Base-by-base conservation (phyloP, 2,329 filamentous ascomycete species). In the Penicillium thymicola region DNA sequence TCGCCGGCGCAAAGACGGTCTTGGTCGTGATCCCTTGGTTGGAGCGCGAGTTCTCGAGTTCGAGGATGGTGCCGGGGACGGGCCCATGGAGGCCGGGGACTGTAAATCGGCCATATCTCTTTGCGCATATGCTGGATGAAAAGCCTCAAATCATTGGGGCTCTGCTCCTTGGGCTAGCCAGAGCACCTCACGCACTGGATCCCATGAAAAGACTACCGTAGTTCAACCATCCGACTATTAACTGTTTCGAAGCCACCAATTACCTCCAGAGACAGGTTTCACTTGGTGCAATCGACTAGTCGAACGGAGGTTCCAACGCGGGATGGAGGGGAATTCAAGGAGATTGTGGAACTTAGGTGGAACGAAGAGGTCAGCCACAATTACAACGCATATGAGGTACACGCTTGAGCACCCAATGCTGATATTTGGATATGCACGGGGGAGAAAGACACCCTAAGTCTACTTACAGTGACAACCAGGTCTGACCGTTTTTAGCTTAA, bases 51-150 rank as follows among this genome's bases (percentile, higher is more conserved):
- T 44, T 13, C 25, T 51, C 18, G n/a, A 9, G 42, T 32, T 34
- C 3, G 21, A 57, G 36, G 82, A 81, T 11, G 89, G 87, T 36
- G 88, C 87, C 30, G 90, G 88, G 57, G 92, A 78, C 45, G 83
- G 79, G 65, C 79, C 79, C 62, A 82, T 81, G 59, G 82, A 81
- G 59, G 78, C 76, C 62, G 74, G 75, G 63, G 81, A 81, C 71
- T 88, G 84, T n/a, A 66, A 59, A 38, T 70, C 65, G 44, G 68
- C 66, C 72, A 74, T 74, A 32, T 58, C 62, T 54, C 42, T 47
- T 42, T 58, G 51, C 43, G 47, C 48, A 51, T 59, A 40, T 56
- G 47, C 44, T 27, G 41, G 30, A 34, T 36, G 30, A 16, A 30
- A 38, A 40, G 34, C 42, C 30, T 62, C 57, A 62, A 61, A 65